Evolutionary conservation across 129 eudicot species (phyloP), one percentile per base, ranked within the genome.

Genomic region (Escallonia rubra): DNA sequence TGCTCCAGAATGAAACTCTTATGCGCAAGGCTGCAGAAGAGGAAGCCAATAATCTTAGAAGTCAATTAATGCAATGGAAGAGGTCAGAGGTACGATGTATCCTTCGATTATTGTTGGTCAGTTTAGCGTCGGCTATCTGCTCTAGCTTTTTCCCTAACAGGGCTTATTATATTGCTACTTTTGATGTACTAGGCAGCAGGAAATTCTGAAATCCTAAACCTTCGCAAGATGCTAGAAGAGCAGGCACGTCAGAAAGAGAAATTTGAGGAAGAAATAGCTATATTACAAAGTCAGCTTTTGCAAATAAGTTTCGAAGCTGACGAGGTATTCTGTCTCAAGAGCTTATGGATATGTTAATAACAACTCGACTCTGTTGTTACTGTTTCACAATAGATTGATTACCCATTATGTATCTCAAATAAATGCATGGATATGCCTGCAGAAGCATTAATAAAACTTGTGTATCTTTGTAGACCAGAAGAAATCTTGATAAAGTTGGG

Each of bases 281-380:
- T 69, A 55, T 71, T 91, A 68, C 95, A 83, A 69, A 85, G 75
- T 64, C 95, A 79, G 76, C 74, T 91, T 8, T 48, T 91, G 85
- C 96, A 91, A 72, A 44, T 91, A 73, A 91, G 98, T 70, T 91
- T 81, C 78, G 91, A 88, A 72, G 98, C 98, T 47, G 96, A 91
- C 61, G 90, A 88, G 98, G 98, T 91, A 83, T 56, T 56, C 16
- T 43, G 38, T 44, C 55, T 72, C 56, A 50, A 41, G 34, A 57
- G 53, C 47, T 48, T 47, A 39, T 61, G n/a, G 49, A 53, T 55
- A 43, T 7, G n/a, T 49, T 65, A 7, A 34, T 4, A 23, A 23
- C 34, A 23, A 23, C 34, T 23, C 34, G 34, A 23, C 34, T 23
- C 34, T 23, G 34, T 23, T 23, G 34, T 23, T 23, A 23, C 34